A percentile compares a stretch with the other conserved stretches of the same genome.
These are phyloP conservation scores for Leccinum pachyderme DNA, from an alignment of 1,284 basidiomycete species.

Conservation along the genomic window DNA sequence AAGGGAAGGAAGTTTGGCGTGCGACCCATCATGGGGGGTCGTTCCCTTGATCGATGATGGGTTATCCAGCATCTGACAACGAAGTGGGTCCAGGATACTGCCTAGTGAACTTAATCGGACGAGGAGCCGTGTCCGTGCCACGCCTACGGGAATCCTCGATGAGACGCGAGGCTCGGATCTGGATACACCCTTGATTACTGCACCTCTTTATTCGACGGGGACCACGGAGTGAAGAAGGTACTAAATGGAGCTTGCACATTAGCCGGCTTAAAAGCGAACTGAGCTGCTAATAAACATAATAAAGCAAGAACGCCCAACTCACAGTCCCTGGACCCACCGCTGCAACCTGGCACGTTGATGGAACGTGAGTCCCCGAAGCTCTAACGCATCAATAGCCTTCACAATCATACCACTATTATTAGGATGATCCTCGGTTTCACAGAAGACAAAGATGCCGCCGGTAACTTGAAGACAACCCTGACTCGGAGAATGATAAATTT, in stretches of 20 bases:
- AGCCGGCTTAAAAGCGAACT: conserved; percentile 37
- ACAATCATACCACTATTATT: background rate
- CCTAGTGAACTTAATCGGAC: background rate
- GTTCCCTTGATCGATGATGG: background rate
- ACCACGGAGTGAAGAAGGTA: conserved; percentile 13
- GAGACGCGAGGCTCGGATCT: background rate
- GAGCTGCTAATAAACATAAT: conserved; percentile 50
- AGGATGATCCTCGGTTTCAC: too few relatives aligned
- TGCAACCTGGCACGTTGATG: background rate
- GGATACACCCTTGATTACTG: background rate
- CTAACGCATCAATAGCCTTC: background rate
- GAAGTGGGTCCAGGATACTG: background rate
- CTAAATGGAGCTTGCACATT: conserved; percentile 25
- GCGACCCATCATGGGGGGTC: background rate
- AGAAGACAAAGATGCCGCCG: too few relatives aligned
- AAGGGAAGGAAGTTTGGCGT: conserved; percentile 1
- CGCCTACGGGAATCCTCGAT: background rate
- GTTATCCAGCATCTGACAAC: background rate
- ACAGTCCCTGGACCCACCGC: too few relatives aligned
- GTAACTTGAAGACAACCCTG: background rate
- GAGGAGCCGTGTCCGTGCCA: background rate
- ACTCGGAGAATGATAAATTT: background rate
- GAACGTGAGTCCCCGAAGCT: background rate
- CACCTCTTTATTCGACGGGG: conserved; percentile 45
- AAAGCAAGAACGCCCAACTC: background rate